Base-by-base conservation (phyloP, 352 stramenopile species). In the Phytopythium ostracodes region DNA sequence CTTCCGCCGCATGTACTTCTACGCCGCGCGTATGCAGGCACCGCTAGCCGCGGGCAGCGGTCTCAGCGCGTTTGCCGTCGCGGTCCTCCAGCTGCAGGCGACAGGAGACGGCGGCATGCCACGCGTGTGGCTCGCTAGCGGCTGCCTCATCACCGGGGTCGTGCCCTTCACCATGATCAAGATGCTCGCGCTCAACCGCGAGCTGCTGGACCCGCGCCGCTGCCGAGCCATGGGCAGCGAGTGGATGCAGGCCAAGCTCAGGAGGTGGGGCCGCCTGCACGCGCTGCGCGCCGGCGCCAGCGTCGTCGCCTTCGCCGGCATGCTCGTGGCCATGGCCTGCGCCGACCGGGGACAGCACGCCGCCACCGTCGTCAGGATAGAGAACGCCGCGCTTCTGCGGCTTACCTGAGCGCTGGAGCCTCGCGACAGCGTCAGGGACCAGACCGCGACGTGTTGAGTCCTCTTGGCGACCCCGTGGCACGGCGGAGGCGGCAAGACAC, bases 1-100 rank as follows among this genome's bases (percentile, higher is more conserved):
- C 68, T 92, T 92, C 67, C 72, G 79, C 9, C 76, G 79, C 53
- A 90, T 92, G 79, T 90, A 92, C 71, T 88, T 84, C 56, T 81
- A 88, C 63, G 84, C 84, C 0, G 75, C 81, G 22, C 77, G 79
- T 3, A 76, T 91, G 65, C 78, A 91, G 44, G 84, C 70, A 0
- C 80, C 84, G 11, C 56, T 90, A 62, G 76, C 77, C 15, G 29
- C 89, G 27, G 70, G 77, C 29, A 89, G 79, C 44, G 79, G 81
- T 0, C 20, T 84, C 44, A 78, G 76, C 55, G 73, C 84, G 2
- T 33, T 89, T 31, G 61, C 71, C 0, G 81, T 88, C 35, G 76
- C 74, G 11, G 60, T 78, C 14, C 46, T 87, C 29, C 76, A 89
- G 62, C 59, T 61, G 1, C 62, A 73, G 51, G 50, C 70, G 50